A percentile compares a stretch with the other conserved stretches of the same genome.
phyloP scores from a whole-genome alignment of 805 yeast species.

The Wickerhamiella kurtzmanii region DNA sequence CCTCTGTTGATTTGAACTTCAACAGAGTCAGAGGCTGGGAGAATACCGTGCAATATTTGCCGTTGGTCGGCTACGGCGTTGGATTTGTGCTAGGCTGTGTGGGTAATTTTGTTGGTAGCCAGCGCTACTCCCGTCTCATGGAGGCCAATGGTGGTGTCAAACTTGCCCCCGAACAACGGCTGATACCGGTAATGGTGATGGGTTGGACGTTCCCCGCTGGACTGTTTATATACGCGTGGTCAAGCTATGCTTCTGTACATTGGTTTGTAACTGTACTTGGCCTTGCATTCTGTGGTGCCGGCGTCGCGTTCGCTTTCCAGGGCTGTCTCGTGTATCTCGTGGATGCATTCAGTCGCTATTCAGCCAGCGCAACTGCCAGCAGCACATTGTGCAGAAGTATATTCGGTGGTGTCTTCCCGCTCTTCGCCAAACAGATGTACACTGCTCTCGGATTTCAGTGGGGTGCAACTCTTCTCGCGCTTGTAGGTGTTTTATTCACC shows the following conservation, averaged over 20 bases:
- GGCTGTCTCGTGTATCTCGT: slow-evolving; percentile 48
- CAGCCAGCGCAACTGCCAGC: slow-evolving; percentile 54
- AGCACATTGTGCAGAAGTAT: slow-evolving; percentile 44
- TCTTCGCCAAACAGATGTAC: slow-evolving; percentile 51
- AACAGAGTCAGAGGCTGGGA: slow-evolving; percentile 23
- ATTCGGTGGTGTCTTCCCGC: slow-evolving; percentile 48
- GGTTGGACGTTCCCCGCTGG: slow-evolving; percentile 60
- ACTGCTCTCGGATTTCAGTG: slow-evolving; percentile 35
- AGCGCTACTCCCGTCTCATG: slow-evolving; percentile 21
- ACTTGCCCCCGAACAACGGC: slow-evolving; percentile 65
- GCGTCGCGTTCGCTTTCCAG: slow-evolving; percentile 43
- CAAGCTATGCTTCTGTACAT: slow-evolving; percentile 51
- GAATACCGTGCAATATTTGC: slow-evolving; percentile 21
- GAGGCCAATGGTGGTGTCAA: slow-evolving; percentile 26
- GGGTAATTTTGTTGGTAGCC: slow-evolving; percentile 18
- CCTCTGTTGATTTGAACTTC: slow-evolving; percentile 30
- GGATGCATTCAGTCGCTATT: slow-evolving; percentile 42
- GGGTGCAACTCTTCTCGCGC: slow-evolving; percentile 41
- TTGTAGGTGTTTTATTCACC: slow-evolving; percentile 32
- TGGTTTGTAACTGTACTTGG: slow-evolving; percentile 49
- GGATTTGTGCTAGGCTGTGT: slow-evolving; percentile 23
- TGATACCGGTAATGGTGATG: slow-evolving; percentile 63
- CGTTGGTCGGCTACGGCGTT: slow-evolving; percentile 24
- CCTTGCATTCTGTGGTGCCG: slow-evolving; percentile 37
- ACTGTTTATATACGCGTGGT: slow-evolving; percentile 77